phyloP scores from a whole-genome alignment of 192 early-diverging fungal species.

The Backusella liffmaniae region DNA sequence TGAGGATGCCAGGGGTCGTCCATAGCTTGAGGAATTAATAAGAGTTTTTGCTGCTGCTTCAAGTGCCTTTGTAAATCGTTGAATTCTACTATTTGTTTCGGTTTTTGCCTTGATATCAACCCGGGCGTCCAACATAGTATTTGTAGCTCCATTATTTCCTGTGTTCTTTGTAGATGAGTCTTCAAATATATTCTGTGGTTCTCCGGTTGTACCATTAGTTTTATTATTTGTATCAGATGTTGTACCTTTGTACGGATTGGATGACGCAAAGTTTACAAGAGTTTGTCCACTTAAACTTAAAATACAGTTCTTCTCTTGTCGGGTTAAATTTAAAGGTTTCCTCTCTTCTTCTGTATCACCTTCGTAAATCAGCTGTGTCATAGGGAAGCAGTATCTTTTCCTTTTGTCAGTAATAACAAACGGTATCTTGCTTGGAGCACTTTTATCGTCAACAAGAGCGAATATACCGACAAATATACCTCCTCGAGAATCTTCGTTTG shows the following conservation, averaged over 20 bases:
- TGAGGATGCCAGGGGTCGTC: constrained; percentile 11
- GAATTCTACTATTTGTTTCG: not conserved
- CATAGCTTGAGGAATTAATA: constrained; percentile 13
- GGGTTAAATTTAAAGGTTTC: not conserved
- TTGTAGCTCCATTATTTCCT: not conserved
- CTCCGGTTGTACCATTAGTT: not conserved
- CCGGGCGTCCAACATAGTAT: not conserved
- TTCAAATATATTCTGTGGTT: not conserved
- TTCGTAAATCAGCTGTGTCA: constrained; percentile 19
- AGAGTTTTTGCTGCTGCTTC: constrained; percentile 12
- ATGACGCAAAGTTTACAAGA: constrained; percentile 2
- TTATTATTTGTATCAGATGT: not conserved
- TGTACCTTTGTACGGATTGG: not conserved
- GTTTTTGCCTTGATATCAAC: not conserved
- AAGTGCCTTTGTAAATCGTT: constrained; percentile 12
- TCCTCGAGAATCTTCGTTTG: not conserved
- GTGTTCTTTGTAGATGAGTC: not conserved
- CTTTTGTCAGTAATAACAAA: constrained; percentile 19
- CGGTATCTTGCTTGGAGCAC: not conserved
- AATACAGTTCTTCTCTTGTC: constrained; percentile 5
- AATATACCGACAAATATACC: constrained; percentile 27
- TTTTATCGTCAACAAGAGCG: constrained; percentile 17
- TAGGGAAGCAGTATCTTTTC: constrained; percentile 22
- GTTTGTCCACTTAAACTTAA: not conserved
- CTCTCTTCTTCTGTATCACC: constrained; percentile 8